Base-by-base conservation (phyloP, 306 rosid genomes). In the Amphicarpaea edgeworthii region DNA sequence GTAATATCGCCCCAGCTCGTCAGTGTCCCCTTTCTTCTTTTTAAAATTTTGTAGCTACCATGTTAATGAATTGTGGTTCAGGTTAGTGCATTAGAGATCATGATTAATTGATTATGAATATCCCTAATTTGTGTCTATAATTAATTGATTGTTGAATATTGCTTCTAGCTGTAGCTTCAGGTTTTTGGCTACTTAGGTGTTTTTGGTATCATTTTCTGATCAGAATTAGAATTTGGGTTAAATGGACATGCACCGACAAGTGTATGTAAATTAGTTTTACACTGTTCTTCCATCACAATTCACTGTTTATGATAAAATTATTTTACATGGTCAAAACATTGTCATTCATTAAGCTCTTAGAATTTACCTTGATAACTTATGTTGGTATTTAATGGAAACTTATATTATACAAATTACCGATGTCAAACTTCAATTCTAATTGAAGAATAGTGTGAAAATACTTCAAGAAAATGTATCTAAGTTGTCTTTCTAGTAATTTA, bases 1-100 rank as follows among this genome's bases (percentile, higher is more conserved):
- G 83, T 81, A 0, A 81, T 90, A 1, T 80, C 93, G 45, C 85
- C 93, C 61, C 90, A 88, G 85, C 90, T 88, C 84, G 93, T 90
- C 76, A 86, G 87, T 77, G 32, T 70, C 59, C 41, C 24, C 5
- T 28, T 17, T 32, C n/a, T 66, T 40, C 57, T 70, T 64, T 42
- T 55, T 42, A 34, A 17, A 20, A 2, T 47, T 7, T 46, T 50
- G 1, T 51, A 40, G 64, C 21, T 53, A 19, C 57, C 21, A 70
- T 8, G 10, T 51, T 51, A 19, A 3, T 51, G 21, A 68, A 16
- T 72, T 61, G 11, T 26, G 67, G 45, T 63, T 20, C 54, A 37
- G 23, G 24, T 38, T 43, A 37, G 77, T 24, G 34, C 26, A 62
- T 19, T 62, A 67, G 47, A 34, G 60, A 47, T 57, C 55, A 55